phyloP scores from a whole-genome alignment of 306 rosid genomes.

The Datisca glomerata region DNA sequence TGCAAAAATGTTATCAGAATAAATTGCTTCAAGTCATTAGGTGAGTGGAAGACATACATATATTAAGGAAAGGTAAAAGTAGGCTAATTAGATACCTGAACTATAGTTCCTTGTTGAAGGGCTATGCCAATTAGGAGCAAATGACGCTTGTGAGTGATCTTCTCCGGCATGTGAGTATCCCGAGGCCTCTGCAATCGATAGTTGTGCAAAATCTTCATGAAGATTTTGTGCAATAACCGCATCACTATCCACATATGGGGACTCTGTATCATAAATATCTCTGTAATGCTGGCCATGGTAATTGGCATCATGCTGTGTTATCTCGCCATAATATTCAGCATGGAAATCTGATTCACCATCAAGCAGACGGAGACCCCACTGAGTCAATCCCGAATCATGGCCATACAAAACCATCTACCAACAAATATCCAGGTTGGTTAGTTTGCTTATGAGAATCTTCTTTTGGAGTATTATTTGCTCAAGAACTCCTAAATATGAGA shows the following conservation, averaged over 20 bases:
- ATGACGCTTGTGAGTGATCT: constrained; percentile 30
- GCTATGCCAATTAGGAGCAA: constrained; percentile 42
- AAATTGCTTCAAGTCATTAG: neutral
- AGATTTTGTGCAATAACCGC: constrained; percentile 67
- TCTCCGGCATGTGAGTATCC: constrained; percentile 29
- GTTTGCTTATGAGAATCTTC: too few species aligned
- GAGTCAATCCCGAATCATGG: constrained; percentile 43
- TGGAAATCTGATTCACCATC: constrained; percentile 32
- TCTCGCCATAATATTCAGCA: constrained; percentile 36
- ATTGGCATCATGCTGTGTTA: constrained; percentile 24
- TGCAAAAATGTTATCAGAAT: constrained; percentile 8
- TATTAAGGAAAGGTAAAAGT: neutral
- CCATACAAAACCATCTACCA: constrained; percentile 44
- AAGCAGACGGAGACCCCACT: constrained; percentile 55
- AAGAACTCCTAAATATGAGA: neutral
- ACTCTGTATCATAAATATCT: constrained; percentile 31
- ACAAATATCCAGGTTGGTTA: neutral
- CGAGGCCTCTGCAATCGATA: constrained; percentile 38
- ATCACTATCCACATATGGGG: constrained; percentile 54
- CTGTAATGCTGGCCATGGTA: constrained; percentile 31
- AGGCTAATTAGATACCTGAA: constrained; percentile 28
- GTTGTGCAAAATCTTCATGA: constrained; percentile 62
- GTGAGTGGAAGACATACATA: neutral
- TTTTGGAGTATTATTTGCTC: too few species aligned
- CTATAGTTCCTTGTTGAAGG: constrained; percentile 31